Percentiles rank a stretch among this genome's conserved stretches.
Evolutionary conservation across 108 stramenopile species (phyloP).

Genomic region (Craspedostauros australis): DNA sequence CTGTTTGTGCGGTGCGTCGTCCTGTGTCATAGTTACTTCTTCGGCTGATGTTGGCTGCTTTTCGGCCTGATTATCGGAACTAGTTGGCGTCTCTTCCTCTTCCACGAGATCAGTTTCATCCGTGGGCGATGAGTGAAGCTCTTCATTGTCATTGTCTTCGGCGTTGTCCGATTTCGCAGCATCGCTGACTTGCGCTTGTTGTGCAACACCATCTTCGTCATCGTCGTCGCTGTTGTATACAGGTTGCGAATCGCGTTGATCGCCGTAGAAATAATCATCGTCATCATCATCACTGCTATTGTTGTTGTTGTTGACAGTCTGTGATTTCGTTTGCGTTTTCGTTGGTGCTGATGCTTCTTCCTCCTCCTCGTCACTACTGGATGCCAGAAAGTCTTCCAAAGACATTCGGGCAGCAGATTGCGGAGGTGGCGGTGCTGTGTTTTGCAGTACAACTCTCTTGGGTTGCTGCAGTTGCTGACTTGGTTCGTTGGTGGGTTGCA

Average conservation of each 20-base stretch:
- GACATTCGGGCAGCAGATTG: background rate
- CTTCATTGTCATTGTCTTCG: too few species aligned
- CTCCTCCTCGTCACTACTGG: conserved; percentile 28
- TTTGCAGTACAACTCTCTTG: background rate
- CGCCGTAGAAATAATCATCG: conserved; percentile 3
- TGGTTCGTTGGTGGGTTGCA: background rate
- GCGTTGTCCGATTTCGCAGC: too few species aligned
- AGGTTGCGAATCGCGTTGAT: background rate
- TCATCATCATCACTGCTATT: conserved; percentile 7
- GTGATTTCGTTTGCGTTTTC: background rate
- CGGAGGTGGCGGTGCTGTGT: background rate
- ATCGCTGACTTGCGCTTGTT: too few species aligned
- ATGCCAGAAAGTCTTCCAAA: conserved; percentile 52
- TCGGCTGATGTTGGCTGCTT: too few species aligned
- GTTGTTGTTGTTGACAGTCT: conserved; percentile 6
- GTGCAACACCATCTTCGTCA: too few species aligned
- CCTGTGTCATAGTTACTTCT: too few species aligned
- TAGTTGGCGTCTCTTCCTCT: too few species aligned
- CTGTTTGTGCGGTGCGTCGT: too few species aligned
- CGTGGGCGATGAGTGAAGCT: too few species aligned
- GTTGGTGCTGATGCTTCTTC: background rate
- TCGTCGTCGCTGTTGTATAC: background rate
- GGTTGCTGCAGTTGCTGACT: background rate
- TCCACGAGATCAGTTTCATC: too few species aligned
- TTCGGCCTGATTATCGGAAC: too few species aligned